These are phyloP conservation scores for Penicillium ochrochloron DNA, from an alignment of 495 filamentous ascomycete genomes.

Conservation along the genomic window DNA sequence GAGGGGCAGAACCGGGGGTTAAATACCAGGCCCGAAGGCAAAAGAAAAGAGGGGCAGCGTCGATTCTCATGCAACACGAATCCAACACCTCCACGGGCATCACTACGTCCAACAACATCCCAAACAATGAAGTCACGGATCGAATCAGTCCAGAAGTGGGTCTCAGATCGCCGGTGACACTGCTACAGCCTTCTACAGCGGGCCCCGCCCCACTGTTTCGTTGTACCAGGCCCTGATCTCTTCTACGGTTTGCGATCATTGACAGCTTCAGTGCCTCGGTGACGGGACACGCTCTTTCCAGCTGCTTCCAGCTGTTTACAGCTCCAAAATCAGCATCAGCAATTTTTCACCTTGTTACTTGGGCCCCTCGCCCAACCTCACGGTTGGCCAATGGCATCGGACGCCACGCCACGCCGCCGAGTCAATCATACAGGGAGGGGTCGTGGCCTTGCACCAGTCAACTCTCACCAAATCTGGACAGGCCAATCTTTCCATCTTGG, in stretches of 20 bases:
- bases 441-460: background rate
- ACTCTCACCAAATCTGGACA: background rate
- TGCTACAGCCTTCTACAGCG: background rate
- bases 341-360: background rate
- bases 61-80: slow-evolving; percentile 3
- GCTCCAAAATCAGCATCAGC: background rate
- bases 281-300: background rate
- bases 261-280: background rate
- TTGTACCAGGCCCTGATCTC: slow-evolving; percentile 2
- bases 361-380: background rate
- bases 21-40: background rate
- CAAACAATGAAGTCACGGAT: slow-evolving; percentile 5
- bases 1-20: background rate
- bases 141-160: background rate
- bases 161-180: slow-evolving; percentile 2
- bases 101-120: background rate
- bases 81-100: background rate
- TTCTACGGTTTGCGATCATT: background rate
- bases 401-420: slow-evolving; percentile 8
- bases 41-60: slow-evolving; percentile 1
- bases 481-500: background rate
- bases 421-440: background rate
- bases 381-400: background rate
- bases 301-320: background rate
- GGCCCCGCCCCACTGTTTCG: background rate